Percentiles rank a stretch among this genome's conserved stretches.
These are phyloP conservation scores for Zasmidium citrigriseum DNA, from an alignment of 2,329 filamentous ascomycete genomes.

Conservation along the genomic window DNA sequence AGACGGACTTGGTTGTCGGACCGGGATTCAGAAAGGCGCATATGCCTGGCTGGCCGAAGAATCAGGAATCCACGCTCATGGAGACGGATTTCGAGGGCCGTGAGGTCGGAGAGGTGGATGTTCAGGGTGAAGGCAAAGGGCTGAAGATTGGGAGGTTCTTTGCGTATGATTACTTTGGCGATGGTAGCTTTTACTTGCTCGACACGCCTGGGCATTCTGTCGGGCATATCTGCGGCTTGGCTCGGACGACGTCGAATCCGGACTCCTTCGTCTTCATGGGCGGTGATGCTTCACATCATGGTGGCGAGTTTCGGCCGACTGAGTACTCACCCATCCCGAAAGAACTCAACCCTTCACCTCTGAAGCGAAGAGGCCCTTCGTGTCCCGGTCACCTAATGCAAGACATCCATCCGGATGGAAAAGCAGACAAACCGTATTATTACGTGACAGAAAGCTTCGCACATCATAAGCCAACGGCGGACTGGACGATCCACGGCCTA, in stretches of 20 bases:
- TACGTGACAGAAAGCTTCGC: constrained; percentile 35
- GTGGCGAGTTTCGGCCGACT: constrained; percentile 43
- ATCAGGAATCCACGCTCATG: constrained; percentile 39
- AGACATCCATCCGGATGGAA: constrained; percentile 39
- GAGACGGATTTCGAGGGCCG: constrained; percentile 45
- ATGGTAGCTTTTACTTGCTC: constrained; percentile 59
- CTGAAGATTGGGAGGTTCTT: constrained; percentile 49
- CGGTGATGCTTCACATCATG: constrained; percentile 46
- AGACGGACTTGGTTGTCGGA: constrained; percentile 49
- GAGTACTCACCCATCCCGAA: constrained; percentile 43
- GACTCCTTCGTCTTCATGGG: constrained; percentile 54
- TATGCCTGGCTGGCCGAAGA: constrained; percentile 48
- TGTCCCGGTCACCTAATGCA: constrained; percentile 48
- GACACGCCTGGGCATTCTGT: constrained; percentile 55
- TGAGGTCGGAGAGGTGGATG: constrained; percentile 38
- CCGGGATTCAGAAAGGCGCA: constrained; percentile 48
- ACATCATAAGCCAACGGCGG: constrained; percentile 37
- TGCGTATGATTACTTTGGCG: constrained; percentile 57
- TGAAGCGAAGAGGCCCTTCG: constrained; percentile 23
- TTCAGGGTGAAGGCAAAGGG: constrained; percentile 35
- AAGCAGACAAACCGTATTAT: constrained; percentile 39
- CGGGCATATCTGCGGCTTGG: constrained; percentile 54
- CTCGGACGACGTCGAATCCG: constrained; percentile 39
- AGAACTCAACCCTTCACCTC: constrained; percentile 27
- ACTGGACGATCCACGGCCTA: constrained; percentile 35